A percentile compares a stretch with the other conserved stretches of the same genome.
phyloP scores from a whole-genome alignment of 306 rosid species.

The Clitoria ternatea region DNA sequence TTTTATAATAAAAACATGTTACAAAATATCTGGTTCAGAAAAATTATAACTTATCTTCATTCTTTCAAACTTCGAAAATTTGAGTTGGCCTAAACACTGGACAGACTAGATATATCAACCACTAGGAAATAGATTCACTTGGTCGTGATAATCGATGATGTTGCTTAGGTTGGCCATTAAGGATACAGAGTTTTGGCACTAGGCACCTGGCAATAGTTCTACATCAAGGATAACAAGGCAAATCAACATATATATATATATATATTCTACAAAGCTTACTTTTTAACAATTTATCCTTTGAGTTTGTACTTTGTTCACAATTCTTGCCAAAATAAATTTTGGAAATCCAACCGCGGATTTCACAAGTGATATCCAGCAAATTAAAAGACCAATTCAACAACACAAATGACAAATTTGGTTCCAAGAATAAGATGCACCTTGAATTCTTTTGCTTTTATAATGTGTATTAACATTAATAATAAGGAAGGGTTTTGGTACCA shows the following conservation, averaged over 20 bases:
- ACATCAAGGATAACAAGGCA: neutral
- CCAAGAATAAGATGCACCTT: constrained; percentile 24
- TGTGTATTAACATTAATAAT: neutral
- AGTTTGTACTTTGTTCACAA: neutral
- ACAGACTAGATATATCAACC: too few relatives aligned
- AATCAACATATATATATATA: neutral
- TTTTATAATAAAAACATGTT: too few relatives aligned
- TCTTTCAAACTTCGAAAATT: too few relatives aligned
- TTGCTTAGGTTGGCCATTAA: too few relatives aligned
- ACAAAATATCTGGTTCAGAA: too few relatives aligned
- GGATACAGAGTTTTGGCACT: neutral
- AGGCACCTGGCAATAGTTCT: neutral
- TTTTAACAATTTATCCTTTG: neutral
- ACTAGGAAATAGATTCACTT: too few relatives aligned
- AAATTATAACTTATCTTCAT: too few relatives aligned
- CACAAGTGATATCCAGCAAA: constrained; percentile 11
- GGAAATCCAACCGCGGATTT: neutral
- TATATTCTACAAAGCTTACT: neutral
- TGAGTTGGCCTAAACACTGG: too few relatives aligned
- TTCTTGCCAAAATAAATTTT: neutral
- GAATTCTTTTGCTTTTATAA: neutral
- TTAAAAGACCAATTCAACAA: neutral
- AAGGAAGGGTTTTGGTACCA: too few relatives aligned
- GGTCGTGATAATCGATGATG: too few relatives aligned
- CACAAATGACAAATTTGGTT: neutral